phyloP scores from a whole-genome alignment of 805 yeast genomes.

The Spathaspora arborariae region DNA sequence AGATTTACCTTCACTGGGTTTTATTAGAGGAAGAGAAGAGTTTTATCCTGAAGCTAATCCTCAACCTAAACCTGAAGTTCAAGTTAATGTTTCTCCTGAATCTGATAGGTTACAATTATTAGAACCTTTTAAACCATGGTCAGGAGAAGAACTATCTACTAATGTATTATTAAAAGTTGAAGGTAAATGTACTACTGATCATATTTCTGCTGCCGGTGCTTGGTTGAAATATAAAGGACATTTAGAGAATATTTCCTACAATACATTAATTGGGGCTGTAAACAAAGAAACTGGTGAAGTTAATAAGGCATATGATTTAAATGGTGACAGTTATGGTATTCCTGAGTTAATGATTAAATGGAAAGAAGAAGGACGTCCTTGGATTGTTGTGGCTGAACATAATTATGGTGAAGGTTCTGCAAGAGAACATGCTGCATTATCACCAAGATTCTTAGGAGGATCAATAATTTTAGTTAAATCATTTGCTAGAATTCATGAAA shows the following conservation, averaged over 20 bases:
- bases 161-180: constrained; percentile 84
- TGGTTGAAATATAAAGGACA: constrained; percentile 99
- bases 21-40: constrained; percentile 66
- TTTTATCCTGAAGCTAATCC: constrained; percentile 76
- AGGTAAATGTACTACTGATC: constrained; percentile 98
- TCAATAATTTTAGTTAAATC: constrained; percentile 84
- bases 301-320: constrained; percentile 81
- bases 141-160: constrained; percentile 76
- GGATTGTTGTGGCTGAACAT: constrained; percentile 97
- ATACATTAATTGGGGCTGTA: constrained; percentile 94
- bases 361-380: constrained; percentile 79
- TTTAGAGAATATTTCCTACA: constrained; percentile 89
- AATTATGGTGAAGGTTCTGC: constrained; percentile 99
- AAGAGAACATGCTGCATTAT: constrained; percentile 96
- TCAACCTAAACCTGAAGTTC: constrained; percentile 53
- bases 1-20: constrained; percentile 80
- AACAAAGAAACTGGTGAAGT: constrained; percentile 97
- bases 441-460: constrained; percentile 94
- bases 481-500: constrained; percentile 97
- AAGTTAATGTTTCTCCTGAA: constrained; percentile 73
- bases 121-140: constrained; percentile 86
- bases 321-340: constrained; percentile 72
- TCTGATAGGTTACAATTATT: constrained; percentile 88
- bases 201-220: constrained; percentile 97
- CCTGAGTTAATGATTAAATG: constrained; percentile 97